Evolutionary conservation across 495 filamentous ascomycete genomes (phyloP), one percentile per base, ranked within the genome.

Genomic region (Hyphodiscus hymeniophilus): DNA sequence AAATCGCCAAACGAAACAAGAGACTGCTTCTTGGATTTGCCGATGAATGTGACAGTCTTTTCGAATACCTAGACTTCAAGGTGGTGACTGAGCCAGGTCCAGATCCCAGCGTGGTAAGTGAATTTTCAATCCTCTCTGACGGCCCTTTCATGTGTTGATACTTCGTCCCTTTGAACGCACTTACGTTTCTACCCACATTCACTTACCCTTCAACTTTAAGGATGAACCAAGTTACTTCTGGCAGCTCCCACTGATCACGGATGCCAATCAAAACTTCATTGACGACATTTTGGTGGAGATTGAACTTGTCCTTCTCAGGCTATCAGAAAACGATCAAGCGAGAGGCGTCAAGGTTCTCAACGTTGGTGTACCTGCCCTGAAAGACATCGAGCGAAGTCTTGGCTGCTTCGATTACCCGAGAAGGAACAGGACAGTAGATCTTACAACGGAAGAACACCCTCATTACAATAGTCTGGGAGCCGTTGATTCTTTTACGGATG

Each of bases 1-100:
- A 40, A 22, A 61, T 61, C 16, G 53, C 59, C 2, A 52, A 38
- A 22, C 17, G 55, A 30, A 61, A 61, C 20, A 61, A 61, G 50
- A 59, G 54, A 30, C 59, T 47, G 32, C 38, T 50, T 20, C 48
- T 61, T 32, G 50, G 56, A 0, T 59, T 59, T 46, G 52, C 38
- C 6, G 34, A 52, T 45, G 58, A 61, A 8, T 61, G 56, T 41
- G 45, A 54, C 26, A 28, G 17, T 4, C 45, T 61, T 0, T 55
- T 61, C 20, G 22, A 57, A 13, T 55, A 56, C 38, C 26, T 59
- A 22, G 56, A 51, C 13, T 61, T 61, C 32, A 46, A 17, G 10
- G 20, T 32, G 0, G 18, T 51, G 12, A 21, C 36, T 7, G 57
- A 53, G 28, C 52, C 45, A 10, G 21, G 20, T n/a, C 7, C 32